Evolutionary conservation across 2,329 filamentous ascomycete genomes (phyloP).

Genomic region (Verticillium tricorpus): DNA sequence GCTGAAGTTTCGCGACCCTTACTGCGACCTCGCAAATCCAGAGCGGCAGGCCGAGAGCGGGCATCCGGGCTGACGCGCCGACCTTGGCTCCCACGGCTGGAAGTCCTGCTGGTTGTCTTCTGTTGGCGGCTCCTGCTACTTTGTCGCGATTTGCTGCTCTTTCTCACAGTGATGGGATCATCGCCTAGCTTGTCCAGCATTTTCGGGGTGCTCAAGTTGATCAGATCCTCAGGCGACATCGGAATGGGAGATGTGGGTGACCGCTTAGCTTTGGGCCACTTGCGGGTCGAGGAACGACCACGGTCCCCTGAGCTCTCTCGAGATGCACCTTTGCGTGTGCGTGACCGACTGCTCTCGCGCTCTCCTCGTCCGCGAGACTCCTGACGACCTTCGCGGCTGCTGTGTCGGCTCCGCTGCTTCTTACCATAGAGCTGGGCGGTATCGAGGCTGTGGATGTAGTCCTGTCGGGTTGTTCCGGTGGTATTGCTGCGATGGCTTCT

Average conservation of each 20-base stretch:
- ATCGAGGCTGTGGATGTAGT: conserved; percentile 84
- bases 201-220: conserved; percentile 52
- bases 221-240: conserved; percentile 87
- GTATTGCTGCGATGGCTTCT: conserved; percentile 47
- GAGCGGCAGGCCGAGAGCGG: neutral
- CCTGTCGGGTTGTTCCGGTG: conserved; percentile 42
- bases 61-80: neutral
- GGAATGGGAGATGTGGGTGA: conserved; percentile 90
- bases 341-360: conserved; percentile 43
- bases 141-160: conserved; percentile 27
- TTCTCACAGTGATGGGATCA: conserved; percentile 42
- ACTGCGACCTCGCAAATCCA: conserved; percentile 59
- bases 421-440: conserved; percentile 62
- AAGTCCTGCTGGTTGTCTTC: conserved; percentile 38
- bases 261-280: conserved; percentile 69
- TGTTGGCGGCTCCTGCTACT: neutral
- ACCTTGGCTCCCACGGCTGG: conserved; percentile 37
- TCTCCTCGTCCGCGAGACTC: conserved; percentile 29
- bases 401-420: conserved; percentile 51
- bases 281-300: conserved; percentile 60
- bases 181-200: conserved; percentile 19
- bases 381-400: conserved; percentile 41
- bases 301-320: conserved; percentile 66
- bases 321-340: conserved; percentile 42
- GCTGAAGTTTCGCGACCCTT: conserved; percentile 53